phyloP scores from a whole-genome alignment of 139 green algal species.

The Picochlorum sp. region DNA sequence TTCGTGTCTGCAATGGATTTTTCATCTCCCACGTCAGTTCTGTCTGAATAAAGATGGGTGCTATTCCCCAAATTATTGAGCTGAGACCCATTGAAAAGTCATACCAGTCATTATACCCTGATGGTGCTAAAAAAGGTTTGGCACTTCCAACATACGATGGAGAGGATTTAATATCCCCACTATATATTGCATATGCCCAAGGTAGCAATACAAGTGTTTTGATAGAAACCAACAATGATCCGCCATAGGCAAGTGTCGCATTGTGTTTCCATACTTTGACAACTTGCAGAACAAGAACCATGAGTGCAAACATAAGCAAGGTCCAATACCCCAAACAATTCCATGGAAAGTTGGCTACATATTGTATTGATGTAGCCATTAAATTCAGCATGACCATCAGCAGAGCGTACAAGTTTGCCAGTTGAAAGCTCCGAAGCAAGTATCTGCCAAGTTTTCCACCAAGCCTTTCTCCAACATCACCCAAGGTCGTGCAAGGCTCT shows the following conservation, averaged over 20 bases:
- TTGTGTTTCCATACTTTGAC: slow-evolving; percentile 1
- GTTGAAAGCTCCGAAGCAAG: neutral
- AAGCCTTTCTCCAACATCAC: neutral
- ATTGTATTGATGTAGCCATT: neutral
- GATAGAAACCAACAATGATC: neutral
- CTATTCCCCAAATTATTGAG: neutral
- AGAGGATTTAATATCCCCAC: neutral
- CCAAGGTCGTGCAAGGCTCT: neutral
- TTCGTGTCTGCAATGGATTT: neutral
- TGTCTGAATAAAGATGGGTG: neutral
- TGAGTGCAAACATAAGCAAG: neutral
- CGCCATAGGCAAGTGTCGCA: neutral
- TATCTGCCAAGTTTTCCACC: neutral
- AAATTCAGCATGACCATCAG: slow-evolving; percentile 3
- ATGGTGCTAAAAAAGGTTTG: neutral
- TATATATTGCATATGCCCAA: neutral
- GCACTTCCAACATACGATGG: slow-evolving; percentile 2
- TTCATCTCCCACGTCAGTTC: neutral
- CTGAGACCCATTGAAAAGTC: slow-evolving; percentile 2
- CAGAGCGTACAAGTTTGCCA: neutral
- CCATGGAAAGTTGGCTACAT: slow-evolving; percentile 2
- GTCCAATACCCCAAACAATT: neutral
- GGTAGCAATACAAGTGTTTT: neutral
- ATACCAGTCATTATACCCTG: slow-evolving; percentile 3
- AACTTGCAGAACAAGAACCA: neutral